Evolutionary conservation across 1,284 basidiomycete genomes (phyloP).

Genomic region (Melampsora allii-populina): DNA sequence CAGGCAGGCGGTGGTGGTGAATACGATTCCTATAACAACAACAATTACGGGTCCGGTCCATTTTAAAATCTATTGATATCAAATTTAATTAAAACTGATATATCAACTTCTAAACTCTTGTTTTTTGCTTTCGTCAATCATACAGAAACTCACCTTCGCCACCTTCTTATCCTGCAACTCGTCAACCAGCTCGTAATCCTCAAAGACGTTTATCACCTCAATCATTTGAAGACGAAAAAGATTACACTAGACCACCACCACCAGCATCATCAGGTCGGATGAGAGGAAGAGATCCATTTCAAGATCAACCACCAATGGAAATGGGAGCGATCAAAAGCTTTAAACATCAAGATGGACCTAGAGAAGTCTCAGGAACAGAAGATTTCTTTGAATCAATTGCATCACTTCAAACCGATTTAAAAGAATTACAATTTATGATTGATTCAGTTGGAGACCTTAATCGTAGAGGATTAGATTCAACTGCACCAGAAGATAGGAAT

Average conservation of each 20-base stretch:
- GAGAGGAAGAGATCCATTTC: neutral
- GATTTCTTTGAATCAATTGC: slow-evolving; percentile 31
- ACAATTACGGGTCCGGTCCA: neutral
- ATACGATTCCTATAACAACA: slow-evolving; percentile 27
- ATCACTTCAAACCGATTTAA: slow-evolving; percentile 22
- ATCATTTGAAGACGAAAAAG: slow-evolving; percentile 22
- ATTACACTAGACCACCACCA: neutral
- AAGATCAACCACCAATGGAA: slow-evolving; percentile 7
- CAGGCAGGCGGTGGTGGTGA: neutral
- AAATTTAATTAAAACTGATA: neutral
- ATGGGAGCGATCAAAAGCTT: slow-evolving; percentile 2
- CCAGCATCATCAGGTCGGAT: neutral
- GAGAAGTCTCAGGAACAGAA: slow-evolving; percentile 19
- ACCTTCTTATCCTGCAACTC: slow-evolving; percentile 10
- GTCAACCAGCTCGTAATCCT: neutral
- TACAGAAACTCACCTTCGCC: slow-evolving; percentile 7
- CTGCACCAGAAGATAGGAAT: neutral
- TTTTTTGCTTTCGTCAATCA: too few species aligned
- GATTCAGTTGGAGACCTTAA: slow-evolving; percentile 8
- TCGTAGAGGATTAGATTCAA: slow-evolving; percentile 14
- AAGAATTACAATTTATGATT: slow-evolving; percentile 25
- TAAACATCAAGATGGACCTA: slow-evolving; percentile 6
- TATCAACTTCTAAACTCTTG: neutral
- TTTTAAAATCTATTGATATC: neutral
- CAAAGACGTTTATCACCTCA: neutral